phyloP scores from a whole-genome alignment of 805 yeast genomes.

The Ogataea methylovora region DNA sequence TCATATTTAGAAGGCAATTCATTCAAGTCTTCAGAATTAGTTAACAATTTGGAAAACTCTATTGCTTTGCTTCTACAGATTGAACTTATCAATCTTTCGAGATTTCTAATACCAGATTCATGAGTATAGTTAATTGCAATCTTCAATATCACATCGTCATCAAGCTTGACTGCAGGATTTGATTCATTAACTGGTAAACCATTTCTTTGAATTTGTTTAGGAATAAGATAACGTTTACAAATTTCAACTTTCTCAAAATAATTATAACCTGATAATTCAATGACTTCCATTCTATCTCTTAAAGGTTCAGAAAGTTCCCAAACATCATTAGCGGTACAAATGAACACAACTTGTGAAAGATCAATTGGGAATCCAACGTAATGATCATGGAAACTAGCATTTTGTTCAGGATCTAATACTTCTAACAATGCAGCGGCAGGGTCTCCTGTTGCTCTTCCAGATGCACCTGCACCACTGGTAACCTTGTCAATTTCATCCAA shows the following conservation, averaged over 20 bases:
- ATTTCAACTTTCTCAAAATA: conserved; percentile 69
- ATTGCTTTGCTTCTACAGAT: conserved; percentile 81
- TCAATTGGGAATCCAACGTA: conserved; percentile 83
- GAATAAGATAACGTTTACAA: conserved; percentile 60
- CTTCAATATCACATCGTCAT: conserved; percentile 47
- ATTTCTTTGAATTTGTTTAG: conserved; percentile 64
- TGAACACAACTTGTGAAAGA: conserved; percentile 69
- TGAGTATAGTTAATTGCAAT: conserved; percentile 67
- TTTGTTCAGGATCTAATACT: conserved; percentile 88
- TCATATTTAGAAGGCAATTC: conserved; percentile 23
- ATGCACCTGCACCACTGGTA: conserved; percentile 33
- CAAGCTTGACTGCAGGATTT: conserved; percentile 33
- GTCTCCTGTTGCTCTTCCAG: conserved; percentile 58
- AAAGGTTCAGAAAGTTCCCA: conserved; percentile 68
- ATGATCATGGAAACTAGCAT: conserved; percentile 68
- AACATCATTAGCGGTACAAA: conserved; percentile 81
- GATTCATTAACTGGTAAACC: conserved; percentile 38
- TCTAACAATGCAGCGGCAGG: conserved; percentile 87
- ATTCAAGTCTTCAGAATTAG: conserved; percentile 17
- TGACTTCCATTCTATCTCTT: conserved; percentile 77
- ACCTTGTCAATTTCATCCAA: conserved; percentile 84
- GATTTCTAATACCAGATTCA: conserved; percentile 79
- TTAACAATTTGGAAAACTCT: conserved; percentile 38
- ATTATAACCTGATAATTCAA: conserved; percentile 73
- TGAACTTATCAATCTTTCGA: conserved; percentile 69